A percentile compares a stretch with the other conserved stretches of the same genome.
These are phyloP conservation scores for Lagenidium sp. DNA, from an alignment of 352 stramenopile species.

Conservation along the genomic window DNA sequence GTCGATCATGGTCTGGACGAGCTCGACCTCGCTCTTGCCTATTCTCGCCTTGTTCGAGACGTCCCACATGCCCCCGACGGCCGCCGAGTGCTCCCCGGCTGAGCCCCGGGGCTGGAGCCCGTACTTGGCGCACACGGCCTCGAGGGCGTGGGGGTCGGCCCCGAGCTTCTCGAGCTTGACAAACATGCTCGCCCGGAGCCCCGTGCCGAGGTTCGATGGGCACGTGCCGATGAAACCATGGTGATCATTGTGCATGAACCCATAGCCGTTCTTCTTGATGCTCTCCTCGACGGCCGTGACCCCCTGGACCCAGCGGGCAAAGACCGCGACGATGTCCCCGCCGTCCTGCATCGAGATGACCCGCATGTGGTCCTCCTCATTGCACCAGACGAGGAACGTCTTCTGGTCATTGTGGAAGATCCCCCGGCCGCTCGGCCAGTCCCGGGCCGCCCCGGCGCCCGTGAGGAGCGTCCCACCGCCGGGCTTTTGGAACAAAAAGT, in stretches of 20 bases:
- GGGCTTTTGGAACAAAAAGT: conserved; percentile 93
- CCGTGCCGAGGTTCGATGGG: conserved; percentile 84
- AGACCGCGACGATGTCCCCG: conserved; percentile 88
- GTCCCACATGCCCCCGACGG: conserved; percentile 85
- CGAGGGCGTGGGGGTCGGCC: conserved; percentile 56
- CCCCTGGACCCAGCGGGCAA: conserved; percentile 77
- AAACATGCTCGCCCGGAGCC: conserved; percentile 77
- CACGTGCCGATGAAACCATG: conserved; percentile 84
- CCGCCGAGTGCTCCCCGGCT: conserved; percentile 75
- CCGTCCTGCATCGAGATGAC: conserved; percentile 88
- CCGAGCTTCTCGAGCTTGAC: conserved; percentile 78
- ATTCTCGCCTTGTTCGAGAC: conserved; percentile 93
- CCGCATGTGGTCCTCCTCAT: conserved; percentile 88
- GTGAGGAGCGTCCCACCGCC: conserved; percentile 80
- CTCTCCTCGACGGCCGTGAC: conserved; percentile 68
- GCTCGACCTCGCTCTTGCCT: conserved; percentile 90
- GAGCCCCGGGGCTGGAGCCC: conserved; percentile 76
- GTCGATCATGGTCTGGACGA: conserved; percentile 95
- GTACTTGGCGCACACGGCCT: conserved; percentile 65
- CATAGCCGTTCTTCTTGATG: conserved; percentile 73
- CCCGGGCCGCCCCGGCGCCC: conserved; percentile 79
- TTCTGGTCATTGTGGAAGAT: conserved; percentile 92
- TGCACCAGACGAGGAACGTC: conserved; percentile 86
- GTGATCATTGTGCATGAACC: conserved; percentile 87
- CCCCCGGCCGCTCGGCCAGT: conserved; percentile 90